Evolutionary conservation across 192 early-diverging fungal species (phyloP).

Genomic region (Coemansia sp.): DNA sequence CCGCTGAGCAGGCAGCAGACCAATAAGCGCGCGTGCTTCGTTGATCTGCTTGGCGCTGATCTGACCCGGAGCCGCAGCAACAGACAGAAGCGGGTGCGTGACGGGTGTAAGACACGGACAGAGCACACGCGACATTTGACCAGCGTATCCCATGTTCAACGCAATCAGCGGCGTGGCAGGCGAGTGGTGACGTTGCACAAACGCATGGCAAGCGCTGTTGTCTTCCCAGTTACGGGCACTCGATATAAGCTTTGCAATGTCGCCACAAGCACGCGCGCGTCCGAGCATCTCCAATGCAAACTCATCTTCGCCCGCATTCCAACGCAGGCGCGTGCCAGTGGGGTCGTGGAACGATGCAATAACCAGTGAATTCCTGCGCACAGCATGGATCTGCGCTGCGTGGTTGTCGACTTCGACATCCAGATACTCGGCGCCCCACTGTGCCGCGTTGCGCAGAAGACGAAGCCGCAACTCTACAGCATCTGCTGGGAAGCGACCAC

Average conservation of each 20-base stretch:
- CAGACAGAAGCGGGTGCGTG: slow-evolving; percentile 78
- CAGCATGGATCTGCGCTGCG: slow-evolving; percentile 14
- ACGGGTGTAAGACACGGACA: slow-evolving; percentile 93
- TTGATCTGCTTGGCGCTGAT: slow-evolving; percentile 79
- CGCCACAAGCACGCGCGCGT: slow-evolving; percentile 62
- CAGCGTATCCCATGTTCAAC: slow-evolving; percentile 88
- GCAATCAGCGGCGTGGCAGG: slow-evolving; percentile 73
- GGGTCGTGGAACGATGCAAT: slow-evolving; percentile 92
- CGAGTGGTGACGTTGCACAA: slow-evolving; percentile 56
- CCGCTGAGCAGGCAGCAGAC: slow-evolving; percentile 63
- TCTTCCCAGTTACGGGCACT: slow-evolving; percentile 70
- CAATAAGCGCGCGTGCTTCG: slow-evolving; percentile 65
- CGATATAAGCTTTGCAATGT: slow-evolving; percentile 94
- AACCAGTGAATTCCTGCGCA: slow-evolving; percentile 60
- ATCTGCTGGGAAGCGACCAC: slow-evolving; percentile 74
- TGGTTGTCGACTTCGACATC: slow-evolving; percentile 72
- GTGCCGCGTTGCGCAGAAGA: slow-evolving; percentile 65
- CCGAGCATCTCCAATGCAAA: slow-evolving; percentile 43
- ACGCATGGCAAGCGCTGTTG: slow-evolving; percentile 78
- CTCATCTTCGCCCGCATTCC: slow-evolving; percentile 29
- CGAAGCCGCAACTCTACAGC: slow-evolving; percentile 60
- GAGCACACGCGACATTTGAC: slow-evolving; percentile 87
- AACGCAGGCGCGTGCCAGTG: slow-evolving; percentile 49
- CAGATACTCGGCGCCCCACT: slow-evolving; percentile 93
- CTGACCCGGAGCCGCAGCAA: slow-evolving; percentile 91